Evolutionary conservation across 192 early-diverging fungal species (phyloP).

Genomic region (Backusella liffmaniae): DNA sequence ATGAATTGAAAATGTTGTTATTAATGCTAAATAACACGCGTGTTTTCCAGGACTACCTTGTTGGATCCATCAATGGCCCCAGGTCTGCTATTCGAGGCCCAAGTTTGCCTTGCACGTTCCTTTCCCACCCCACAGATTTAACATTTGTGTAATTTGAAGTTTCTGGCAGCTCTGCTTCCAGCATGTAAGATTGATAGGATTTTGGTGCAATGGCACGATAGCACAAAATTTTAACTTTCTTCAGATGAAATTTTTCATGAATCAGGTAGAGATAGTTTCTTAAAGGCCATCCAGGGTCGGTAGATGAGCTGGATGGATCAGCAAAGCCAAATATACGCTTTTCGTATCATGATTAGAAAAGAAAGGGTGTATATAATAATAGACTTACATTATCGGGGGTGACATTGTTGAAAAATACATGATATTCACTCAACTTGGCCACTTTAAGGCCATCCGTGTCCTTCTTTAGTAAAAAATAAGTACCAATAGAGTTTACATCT

Average conservation of each 20-base stretch:
- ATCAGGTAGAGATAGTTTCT: slow-evolving; percentile 79
- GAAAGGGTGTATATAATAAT: background rate
- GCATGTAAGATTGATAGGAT: slow-evolving; percentile 42
- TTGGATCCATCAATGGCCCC: slow-evolving; percentile 80
- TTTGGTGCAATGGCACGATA: slow-evolving; percentile 55
- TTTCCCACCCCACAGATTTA: slow-evolving; percentile 92
- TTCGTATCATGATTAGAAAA: too few species aligned
- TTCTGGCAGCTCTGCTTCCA: slow-evolving; percentile 47
- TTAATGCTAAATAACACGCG: background rate
- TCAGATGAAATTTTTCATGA: slow-evolving; percentile 52
- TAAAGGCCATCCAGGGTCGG: slow-evolving; percentile 89
- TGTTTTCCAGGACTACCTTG: slow-evolving; percentile 33
- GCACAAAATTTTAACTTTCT: slow-evolving; percentile 59
- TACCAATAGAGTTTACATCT: background rate
- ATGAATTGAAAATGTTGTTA: background rate
- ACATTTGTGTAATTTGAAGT: slow-evolving; percentile 26
- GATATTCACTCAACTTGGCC: slow-evolving; percentile 5
- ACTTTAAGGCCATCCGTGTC: background rate
- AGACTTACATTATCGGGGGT: background rate
- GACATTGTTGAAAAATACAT: slow-evolving; percentile 20
- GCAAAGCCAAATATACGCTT: slow-evolving; percentile 73
- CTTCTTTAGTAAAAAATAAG: slow-evolving; percentile 13
- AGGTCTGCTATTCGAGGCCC: slow-evolving; percentile 83
- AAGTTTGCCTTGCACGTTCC: slow-evolving; percentile 72
- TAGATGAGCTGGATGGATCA: slow-evolving; percentile 79